phyloP scores from a whole-genome alignment of 495 filamentous ascomycete genomes.

The Baudoinia panamericana region DNA sequence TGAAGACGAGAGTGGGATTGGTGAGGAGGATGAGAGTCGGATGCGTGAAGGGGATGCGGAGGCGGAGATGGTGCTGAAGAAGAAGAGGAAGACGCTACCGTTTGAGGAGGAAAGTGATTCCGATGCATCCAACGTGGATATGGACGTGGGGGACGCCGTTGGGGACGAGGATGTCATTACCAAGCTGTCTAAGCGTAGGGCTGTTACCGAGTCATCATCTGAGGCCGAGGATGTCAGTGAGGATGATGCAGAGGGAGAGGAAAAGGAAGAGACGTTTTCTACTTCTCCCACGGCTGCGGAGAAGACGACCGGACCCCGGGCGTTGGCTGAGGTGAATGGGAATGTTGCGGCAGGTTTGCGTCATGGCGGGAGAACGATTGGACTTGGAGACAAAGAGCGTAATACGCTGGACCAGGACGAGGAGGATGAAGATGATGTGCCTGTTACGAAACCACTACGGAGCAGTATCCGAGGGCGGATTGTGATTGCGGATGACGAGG shows the following conservation, averaged over 20 bases:
- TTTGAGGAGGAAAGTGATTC: no score
- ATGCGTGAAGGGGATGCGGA: background rate
- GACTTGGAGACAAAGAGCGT: background rate
- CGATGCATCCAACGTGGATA: no score
- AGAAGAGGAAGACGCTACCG: no score
- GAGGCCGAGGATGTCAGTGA: background rate
- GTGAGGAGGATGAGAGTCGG: background rate
- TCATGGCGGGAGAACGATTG: background rate
- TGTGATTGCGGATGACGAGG: no score
- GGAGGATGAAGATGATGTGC: conserved; percentile 20
- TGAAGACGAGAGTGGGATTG: background rate
- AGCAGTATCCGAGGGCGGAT: no score
- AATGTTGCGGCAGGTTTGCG: background rate
- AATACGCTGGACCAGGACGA: conserved; percentile 11
- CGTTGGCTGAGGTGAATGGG: conserved; percentile 7
- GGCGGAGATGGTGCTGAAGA: background rate
- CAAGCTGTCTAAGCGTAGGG: background rate
- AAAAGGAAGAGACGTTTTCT: conserved; percentile 3
- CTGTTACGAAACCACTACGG: conserved; percentile 12
- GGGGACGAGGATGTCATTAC: no score
- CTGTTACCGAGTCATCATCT: no score
- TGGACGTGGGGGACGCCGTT: no score
- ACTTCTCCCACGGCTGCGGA: conserved; percentile 8
- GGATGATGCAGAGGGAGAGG: background rate
- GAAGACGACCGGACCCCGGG: background rate